A percentile compares a stretch with the other conserved stretches of the same genome.
phyloP scores from a whole-genome alignment of 306 rosid genomes.

The Prinsepia uniflora region DNA sequence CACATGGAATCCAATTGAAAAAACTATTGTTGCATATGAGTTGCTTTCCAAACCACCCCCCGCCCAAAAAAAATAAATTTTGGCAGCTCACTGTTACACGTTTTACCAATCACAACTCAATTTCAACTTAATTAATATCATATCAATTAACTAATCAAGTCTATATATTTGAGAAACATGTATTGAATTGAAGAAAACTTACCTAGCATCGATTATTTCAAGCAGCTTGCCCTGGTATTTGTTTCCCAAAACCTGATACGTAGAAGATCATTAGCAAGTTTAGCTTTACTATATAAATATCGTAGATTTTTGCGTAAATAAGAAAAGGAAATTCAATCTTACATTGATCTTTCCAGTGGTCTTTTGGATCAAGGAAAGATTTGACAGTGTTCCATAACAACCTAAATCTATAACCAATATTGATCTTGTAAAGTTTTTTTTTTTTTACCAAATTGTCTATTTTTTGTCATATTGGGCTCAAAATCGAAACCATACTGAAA shows the following conservation, averaged over 20 bases:
- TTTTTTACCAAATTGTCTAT: too few species aligned
- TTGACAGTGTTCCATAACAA: constrained; percentile 85
- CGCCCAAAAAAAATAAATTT: too few species aligned
- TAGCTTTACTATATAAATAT: constrained; percentile 22
- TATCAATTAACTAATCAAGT: too few species aligned
- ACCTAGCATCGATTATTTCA: constrained; percentile 84
- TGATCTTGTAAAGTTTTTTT: too few species aligned
- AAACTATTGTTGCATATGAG: too few species aligned
- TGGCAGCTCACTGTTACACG: constrained; percentile 72
- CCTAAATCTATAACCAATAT: constrained; percentile 95
- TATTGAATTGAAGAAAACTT: not conserved
- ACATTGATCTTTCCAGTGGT: constrained; percentile 86
- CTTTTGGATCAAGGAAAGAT: constrained; percentile 89
- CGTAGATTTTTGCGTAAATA: not conserved
- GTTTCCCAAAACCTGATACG: constrained; percentile 85
- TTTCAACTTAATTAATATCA: too few species aligned
- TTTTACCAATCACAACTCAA: not conserved
- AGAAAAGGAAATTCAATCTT: too few species aligned
- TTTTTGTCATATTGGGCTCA: too few species aligned
- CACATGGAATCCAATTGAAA: too few species aligned
- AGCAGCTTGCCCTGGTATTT: constrained; percentile 95
- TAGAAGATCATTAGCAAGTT: constrained; percentile 16
- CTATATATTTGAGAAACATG: too few species aligned
- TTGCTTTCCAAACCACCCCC: too few species aligned
- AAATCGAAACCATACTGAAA: too few species aligned